These are phyloP conservation scores for Peronospora destructor DNA, from an alignment of 352 stramenopile genomes.

Conservation along the genomic window DNA sequence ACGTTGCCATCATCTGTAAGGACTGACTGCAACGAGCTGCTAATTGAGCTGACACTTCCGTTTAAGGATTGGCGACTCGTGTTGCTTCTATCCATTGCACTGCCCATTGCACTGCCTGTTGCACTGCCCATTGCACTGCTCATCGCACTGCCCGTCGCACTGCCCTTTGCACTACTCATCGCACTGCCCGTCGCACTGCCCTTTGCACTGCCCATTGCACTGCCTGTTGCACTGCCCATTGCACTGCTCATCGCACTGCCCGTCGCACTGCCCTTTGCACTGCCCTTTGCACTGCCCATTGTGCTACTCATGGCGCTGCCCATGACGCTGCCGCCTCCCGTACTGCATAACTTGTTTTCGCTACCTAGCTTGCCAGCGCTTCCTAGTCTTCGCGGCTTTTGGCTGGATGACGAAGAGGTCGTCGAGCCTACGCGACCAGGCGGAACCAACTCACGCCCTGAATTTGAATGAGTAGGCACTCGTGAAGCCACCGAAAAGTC, in stretches of 20 bases:
- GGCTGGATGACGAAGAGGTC: slow-evolving; percentile 35
- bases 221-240: slow-evolving; percentile 11
- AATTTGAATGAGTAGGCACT: slow-evolving; percentile 64
- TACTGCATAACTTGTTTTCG: slow-evolving; percentile 13
- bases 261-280: neutral
- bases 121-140: slow-evolving; percentile 20
- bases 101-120: slow-evolving; percentile 13
- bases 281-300: slow-evolving; percentile 20
- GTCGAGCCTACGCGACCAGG: slow-evolving; percentile 30
- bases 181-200: slow-evolving; percentile 1
- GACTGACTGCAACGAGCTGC: slow-evolving; percentile 42
- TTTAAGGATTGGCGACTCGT: slow-evolving; percentile 40
- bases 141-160: slow-evolving; percentile 3
- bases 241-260: slow-evolving; percentile 19
- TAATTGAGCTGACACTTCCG: slow-evolving; percentile 39
- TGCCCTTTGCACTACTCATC: slow-evolving; percentile 17
- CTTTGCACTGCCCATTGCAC: slow-evolving; percentile 9
- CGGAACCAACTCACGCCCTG: slow-evolving; percentile 41
- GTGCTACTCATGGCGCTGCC: slow-evolving; percentile 1
- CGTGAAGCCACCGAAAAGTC: slow-evolving; percentile 82
- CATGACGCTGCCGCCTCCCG: slow-evolving; percentile 16
- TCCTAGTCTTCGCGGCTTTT: slow-evolving; percentile 30
- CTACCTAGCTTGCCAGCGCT: slow-evolving; percentile 21
- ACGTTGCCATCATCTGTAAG: slow-evolving; percentile 27
- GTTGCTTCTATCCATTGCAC: slow-evolving; percentile 15